Evolutionary conservation across 2,329 filamentous ascomycete species (phyloP).

Genomic region (Thermoascus crustaceus): DNA sequence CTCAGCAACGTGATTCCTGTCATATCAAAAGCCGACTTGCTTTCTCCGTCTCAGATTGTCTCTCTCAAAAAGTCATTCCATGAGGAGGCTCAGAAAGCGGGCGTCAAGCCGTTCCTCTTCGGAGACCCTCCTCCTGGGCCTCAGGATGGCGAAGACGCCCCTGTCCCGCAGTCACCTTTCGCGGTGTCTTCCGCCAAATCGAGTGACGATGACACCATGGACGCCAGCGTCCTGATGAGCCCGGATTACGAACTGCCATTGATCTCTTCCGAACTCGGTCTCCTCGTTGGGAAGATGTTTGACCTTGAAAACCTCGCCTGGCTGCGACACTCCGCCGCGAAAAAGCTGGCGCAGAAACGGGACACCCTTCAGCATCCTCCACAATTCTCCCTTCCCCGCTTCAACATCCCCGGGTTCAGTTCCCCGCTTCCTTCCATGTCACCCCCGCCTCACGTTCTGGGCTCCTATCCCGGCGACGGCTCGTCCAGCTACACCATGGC

Average conservation of each 20-base stretch:
- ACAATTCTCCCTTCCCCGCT: slow-evolving; percentile 23
- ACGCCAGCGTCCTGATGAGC: slow-evolving; percentile 88
- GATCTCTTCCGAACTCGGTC: slow-evolving; percentile 61
- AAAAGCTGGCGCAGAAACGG: slow-evolving; percentile 71
- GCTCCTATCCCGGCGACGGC: slow-evolving; percentile 18
- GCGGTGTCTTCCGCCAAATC: slow-evolving; percentile 67
- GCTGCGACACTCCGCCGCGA: slow-evolving; percentile 72
- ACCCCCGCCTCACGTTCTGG: slow-evolving; percentile 20
- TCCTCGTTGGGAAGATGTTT: slow-evolving; percentile 66
- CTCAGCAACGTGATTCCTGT: slow-evolving; percentile 81
- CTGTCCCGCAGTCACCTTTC: slow-evolving; percentile 48
- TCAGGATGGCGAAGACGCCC: slow-evolving; percentile 14
- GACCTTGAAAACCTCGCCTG: slow-evolving; percentile 69
- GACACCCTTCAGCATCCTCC: slow-evolving; percentile 16
- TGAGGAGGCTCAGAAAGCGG: slow-evolving; percentile 31
- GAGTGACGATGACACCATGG: slow-evolving; percentile 73
- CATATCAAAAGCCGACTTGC: slow-evolving; percentile 65
- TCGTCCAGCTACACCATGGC: slow-evolving; percentile 51
- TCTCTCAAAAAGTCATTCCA: slow-evolving; percentile 48
- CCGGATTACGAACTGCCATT: slow-evolving; percentile 81
- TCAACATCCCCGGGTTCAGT: slow-evolving; percentile 23
- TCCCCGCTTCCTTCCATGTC: slow-evolving; percentile 18
- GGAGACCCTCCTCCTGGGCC: slow-evolving; percentile 27
- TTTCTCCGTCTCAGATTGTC: slow-evolving; percentile 51
- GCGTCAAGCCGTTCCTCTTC: slow-evolving; percentile 62